Evolutionary conservation across 805 yeast genomes (phyloP).

Genomic region (Saccharomyces eubayanus): DNA sequence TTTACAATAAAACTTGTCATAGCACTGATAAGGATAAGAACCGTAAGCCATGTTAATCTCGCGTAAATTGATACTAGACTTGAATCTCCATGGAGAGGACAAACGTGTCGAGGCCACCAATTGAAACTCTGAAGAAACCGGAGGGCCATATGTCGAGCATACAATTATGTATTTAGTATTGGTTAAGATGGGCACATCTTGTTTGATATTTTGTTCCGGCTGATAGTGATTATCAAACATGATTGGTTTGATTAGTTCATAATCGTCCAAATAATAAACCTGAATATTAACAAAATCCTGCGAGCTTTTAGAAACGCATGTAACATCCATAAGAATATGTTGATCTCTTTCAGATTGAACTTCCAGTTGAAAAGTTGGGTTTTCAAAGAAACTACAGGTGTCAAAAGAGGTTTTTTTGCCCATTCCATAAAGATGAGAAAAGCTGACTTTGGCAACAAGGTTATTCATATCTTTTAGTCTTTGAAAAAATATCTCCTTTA

Average conservation of each 20-base stretch:
- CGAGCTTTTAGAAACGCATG: conserved; percentile 8
- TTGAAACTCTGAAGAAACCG: background rate
- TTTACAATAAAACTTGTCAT: conserved; percentile 6
- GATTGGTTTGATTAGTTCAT: conserved; percentile 16
- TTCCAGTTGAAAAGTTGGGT: conserved; percentile 19
- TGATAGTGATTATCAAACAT: conserved; percentile 9
- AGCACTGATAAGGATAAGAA: conserved; percentile 16
- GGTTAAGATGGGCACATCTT: conserved; percentile 12
- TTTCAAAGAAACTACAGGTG: conserved; percentile 11
- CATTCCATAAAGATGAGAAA: background rate
- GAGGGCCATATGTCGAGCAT: conserved; percentile 12
- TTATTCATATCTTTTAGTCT: background rate
- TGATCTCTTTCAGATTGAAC: conserved; percentile 1
- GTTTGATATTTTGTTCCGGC: conserved; percentile 6
- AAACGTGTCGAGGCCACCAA: background rate
- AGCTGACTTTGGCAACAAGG: background rate
- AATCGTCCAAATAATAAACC: conserved; percentile 17
- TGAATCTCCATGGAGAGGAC: background rate
- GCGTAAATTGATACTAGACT: background rate
- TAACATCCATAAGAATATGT: conserved; percentile 12
- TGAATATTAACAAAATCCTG: conserved; percentile 16
- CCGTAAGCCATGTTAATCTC: conserved; percentile 6
- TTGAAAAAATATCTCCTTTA: background rate
- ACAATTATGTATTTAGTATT: conserved; percentile 17
- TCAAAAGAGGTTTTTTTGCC: background rate